Evolutionary conservation across 208 protist genomes (phyloP).

Genomic region (Leishmania aethiopica): DNA sequence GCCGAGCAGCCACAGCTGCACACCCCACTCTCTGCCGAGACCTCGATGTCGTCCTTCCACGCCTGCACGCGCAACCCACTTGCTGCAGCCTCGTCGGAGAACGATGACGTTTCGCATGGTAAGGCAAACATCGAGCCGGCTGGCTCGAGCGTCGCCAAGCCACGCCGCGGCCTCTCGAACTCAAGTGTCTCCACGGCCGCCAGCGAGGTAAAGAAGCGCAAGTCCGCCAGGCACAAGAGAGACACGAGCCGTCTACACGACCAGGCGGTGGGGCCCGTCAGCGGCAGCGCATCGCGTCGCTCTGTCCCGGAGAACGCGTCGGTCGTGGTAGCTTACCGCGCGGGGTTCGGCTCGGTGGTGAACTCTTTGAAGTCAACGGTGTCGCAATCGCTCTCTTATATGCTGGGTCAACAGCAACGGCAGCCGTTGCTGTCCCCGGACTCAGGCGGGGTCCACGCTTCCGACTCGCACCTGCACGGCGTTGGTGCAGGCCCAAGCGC

Average conservation of each 20-base stretch:
- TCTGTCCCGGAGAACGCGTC: constrained; percentile 2
- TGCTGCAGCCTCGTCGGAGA: background rate
- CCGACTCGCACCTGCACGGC: background rate
- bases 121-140: background rate
- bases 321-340: background rate
- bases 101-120: background rate
- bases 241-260: background rate
- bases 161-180: constrained; percentile 1
- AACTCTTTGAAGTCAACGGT: background rate
- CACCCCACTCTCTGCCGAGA: constrained; percentile 3
- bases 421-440: background rate
- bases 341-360: background rate
- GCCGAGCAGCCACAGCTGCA: background rate
- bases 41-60: constrained; percentile 12
- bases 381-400: background rate
- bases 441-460: background rate
- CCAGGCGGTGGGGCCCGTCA: background rate
- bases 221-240: constrained; percentile 25
- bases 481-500: background rate
- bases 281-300: constrained; percentile 8
- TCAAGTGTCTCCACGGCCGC: background rate
- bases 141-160: background rate
- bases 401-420: background rate
- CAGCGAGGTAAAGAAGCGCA: constrained; percentile 14
- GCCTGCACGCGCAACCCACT: constrained; percentile 22